Percentiles rank a stretch among this genome's conserved stretches.
These are phyloP conservation scores for Arabidopsis arenosa DNA, from an alignment of 345 rosid genomes.

Conservation along the genomic window DNA sequence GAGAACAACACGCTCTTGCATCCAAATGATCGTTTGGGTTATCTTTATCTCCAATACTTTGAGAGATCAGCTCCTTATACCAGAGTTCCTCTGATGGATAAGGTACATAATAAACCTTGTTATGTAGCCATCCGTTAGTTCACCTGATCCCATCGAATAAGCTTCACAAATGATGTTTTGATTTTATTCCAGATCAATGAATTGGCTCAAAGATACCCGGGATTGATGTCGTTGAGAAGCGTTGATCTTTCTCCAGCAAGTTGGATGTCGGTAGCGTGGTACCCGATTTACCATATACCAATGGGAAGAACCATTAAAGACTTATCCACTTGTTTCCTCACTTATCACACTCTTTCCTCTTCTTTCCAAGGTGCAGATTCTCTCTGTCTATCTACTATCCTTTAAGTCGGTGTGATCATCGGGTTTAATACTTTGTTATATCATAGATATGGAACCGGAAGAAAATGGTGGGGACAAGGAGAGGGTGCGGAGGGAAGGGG, in stretches of 20 bases:
- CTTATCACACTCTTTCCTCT: constrained; percentile 95
- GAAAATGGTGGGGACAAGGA: constrained; percentile 59
- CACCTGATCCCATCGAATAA: neutral
- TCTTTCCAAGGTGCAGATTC: constrained; percentile 78
- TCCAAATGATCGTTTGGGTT: constrained; percentile 73
- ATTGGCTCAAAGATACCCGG: constrained; percentile 68
- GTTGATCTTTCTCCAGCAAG: constrained; percentile 99
- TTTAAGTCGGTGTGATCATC: neutral
- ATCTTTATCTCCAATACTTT: constrained; percentile 77
- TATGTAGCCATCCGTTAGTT: neutral
- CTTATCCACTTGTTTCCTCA: constrained; percentile 91
- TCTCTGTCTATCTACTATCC: neutral
- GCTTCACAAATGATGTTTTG: neutral
- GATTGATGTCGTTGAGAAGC: constrained; percentile 85
- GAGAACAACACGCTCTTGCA: constrained; percentile 72
- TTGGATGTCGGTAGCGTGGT: constrained; percentile 99
- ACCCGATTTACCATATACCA: constrained; percentile 96
- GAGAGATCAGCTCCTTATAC: constrained; percentile 91
- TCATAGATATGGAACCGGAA: constrained; percentile 59
- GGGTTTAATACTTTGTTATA: neutral
- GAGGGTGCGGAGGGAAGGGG: constrained; percentile 58
- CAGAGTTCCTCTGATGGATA: constrained; percentile 97
- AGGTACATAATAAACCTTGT: constrained; percentile 53
- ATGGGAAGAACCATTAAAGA: constrained; percentile 98
- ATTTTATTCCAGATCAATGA: constrained; percentile 65